Evolutionary conservation across 805 yeast species (phyloP).

Genomic region (Phaffomyces antillensis): DNA sequence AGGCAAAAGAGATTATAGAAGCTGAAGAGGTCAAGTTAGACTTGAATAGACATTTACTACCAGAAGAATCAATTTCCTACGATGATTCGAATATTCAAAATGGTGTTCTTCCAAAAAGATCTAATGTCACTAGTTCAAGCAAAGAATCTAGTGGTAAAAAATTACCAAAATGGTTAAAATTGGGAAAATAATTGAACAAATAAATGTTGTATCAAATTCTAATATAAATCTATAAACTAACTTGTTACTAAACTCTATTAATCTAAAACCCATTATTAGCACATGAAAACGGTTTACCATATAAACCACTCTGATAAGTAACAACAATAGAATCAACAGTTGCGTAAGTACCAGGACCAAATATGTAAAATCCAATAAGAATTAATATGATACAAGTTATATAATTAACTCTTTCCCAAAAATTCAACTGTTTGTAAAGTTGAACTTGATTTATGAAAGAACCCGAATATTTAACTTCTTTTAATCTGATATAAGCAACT

Average conservation of each 20-base stretch:
- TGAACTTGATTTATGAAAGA: conserved; percentile 20
- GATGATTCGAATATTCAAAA: conserved; percentile 11
- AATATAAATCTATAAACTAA: no score
- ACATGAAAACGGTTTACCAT: conserved; percentile 48
- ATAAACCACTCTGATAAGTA: conserved; percentile 40
- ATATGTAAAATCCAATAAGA: conserved; percentile 41
- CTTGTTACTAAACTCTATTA: not conserved
- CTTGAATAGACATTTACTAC: conserved; percentile 4
- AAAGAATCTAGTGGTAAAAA: conserved; percentile 17
- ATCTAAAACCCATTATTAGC: conserved; percentile 33
- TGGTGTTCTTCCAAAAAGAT: conserved; percentile 16
- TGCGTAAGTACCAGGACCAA: conserved; percentile 56
- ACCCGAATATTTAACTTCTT: conserved; percentile 27
- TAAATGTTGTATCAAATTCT: not conserved
- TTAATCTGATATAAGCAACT: conserved; percentile 44
- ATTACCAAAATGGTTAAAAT: conserved; percentile 34
- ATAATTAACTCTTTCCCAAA: conserved; percentile 31
- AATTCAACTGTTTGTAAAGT: conserved; percentile 25
- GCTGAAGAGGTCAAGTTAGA: conserved; percentile 22
- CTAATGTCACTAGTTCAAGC: not conserved
- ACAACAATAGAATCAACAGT: conserved; percentile 46
- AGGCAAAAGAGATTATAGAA: conserved; percentile 28
- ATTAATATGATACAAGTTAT: conserved; percentile 32
- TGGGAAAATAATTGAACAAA: conserved; percentile 27
- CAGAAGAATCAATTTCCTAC: conserved; percentile 1